Evolutionary conservation across 2,329 filamentous ascomycete genomes (phyloP).

Genomic region (Magnaporthiopsis rhizophila): DNA sequence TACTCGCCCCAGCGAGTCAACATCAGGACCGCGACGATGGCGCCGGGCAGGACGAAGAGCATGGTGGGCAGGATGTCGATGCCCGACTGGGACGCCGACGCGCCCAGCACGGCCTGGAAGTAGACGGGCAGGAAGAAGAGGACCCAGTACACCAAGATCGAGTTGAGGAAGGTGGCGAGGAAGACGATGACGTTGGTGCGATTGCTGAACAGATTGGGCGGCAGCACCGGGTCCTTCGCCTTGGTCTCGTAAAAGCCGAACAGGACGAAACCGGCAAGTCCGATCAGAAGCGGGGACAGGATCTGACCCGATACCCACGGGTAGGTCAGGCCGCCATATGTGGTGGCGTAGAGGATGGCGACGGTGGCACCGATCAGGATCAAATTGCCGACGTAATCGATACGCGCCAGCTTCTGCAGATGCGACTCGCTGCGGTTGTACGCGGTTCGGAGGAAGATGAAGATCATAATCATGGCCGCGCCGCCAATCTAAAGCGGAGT

Average conservation of each 20-base stretch:
- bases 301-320: constrained; percentile 32
- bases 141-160: constrained; percentile 21
- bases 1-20: constrained; percentile 14
- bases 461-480: no score
- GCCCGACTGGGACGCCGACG: constrained; percentile 21
- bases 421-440: no score
- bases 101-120: constrained; percentile 30
- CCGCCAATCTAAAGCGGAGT: no score
- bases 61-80: constrained; percentile 20
- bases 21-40: constrained; percentile 13
- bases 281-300: constrained; percentile 34
- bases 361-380: no score
- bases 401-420: no score
- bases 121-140: constrained; percentile 29
- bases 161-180: constrained; percentile 20
- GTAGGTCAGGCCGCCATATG: neutral
- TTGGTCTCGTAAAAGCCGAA: no score
- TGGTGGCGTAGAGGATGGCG: no score
- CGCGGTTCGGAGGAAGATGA: no score
- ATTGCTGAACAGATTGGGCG: constrained; percentile 31
- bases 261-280: constrained; percentile 16
- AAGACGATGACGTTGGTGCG: constrained; percentile 22
- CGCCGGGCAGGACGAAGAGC: constrained; percentile 15
- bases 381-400: no score
- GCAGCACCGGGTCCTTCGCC: constrained; percentile 17